phyloP scores from a whole-genome alignment of 2,329 filamentous ascomycete genomes.

The Podosphaera xanthii region DNA sequence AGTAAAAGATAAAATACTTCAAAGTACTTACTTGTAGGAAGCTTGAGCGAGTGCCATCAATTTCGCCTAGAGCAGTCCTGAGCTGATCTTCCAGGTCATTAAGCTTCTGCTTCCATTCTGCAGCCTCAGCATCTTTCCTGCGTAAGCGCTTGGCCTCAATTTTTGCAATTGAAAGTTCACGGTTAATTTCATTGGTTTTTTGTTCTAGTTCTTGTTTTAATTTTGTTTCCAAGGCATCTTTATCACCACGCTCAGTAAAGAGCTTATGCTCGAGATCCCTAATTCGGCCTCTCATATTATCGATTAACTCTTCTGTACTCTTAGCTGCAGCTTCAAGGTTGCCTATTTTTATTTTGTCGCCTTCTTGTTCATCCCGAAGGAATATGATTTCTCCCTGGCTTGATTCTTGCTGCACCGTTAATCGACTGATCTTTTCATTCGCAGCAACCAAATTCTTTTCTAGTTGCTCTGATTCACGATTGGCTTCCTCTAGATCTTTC shows the following conservation, averaged over 20 bases:
- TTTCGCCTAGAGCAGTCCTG: slow-evolving; percentile 66
- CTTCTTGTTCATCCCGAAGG: slow-evolving; percentile 86
- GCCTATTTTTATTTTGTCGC: slow-evolving; percentile 92
- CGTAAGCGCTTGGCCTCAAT: slow-evolving; percentile 67
- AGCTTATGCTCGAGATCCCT: slow-evolving; percentile 54
- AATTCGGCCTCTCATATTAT: slow-evolving; percentile 60
- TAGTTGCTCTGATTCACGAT: slow-evolving; percentile 65
- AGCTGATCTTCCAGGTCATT: slow-evolving; percentile 79
- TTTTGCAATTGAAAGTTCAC: slow-evolving; percentile 57
- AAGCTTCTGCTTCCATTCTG: slow-evolving; percentile 75
- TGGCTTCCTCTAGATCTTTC: slow-evolving; percentile 59
- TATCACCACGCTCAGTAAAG: slow-evolving; percentile 58
- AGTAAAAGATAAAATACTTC: slow-evolving; percentile 2
- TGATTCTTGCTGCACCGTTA: slow-evolving; percentile 81
- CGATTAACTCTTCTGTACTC: slow-evolving; percentile 53
- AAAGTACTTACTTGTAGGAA: slow-evolving; percentile 43
- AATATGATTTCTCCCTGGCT: slow-evolving; percentile 86
- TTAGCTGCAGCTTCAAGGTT: slow-evolving; percentile 71
- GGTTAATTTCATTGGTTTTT: slow-evolving; percentile 78
- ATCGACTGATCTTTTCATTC: slow-evolving; percentile 67
- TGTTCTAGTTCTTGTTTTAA: slow-evolving; percentile 93
- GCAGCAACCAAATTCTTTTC: slow-evolving; percentile 67
- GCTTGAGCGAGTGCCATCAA: slow-evolving; percentile 65
- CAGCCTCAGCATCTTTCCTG: slow-evolving; percentile 75
- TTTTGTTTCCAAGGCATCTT: slow-evolving; percentile 63